Base-by-base conservation (phyloP, 2,329 filamentous ascomycete genomes). In the Colletotrichum magnum region DNA sequence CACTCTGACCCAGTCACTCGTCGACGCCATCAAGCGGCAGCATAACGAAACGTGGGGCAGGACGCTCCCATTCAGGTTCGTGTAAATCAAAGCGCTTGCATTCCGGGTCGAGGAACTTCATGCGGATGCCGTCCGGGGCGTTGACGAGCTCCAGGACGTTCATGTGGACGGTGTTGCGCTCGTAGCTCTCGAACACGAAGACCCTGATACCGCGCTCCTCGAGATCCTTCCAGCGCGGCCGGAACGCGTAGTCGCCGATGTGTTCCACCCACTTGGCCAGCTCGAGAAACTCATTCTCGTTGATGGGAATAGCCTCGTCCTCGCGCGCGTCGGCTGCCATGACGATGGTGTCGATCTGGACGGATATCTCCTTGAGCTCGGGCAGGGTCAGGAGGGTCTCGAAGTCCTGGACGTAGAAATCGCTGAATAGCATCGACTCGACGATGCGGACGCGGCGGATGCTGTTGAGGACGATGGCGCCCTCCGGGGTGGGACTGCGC, bases 51-150 rank as follows among this genome's bases (percentile, higher is more conserved):
- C 32, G 10, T 36, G 32, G 54, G 10, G 2, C 21, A 21, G 21
- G 21, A 24, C 26, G 36, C 10, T 43, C 10, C 53, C 41, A 36
- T 15, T 32, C 50, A 10, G 50, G 21, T 15, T 16, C 26, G 15
- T 52, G 50, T 2, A 15, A 12, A 5, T 60, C 15, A 32, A 52
- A 60, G 32, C 47, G 51, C n/a, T 51, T 9, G 47, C 58, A 52
- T n/a, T 51, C 36, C 10, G 58, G 58, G 18, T 52, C 47, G 10
- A 60, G 13, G 21, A 60, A 60, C n/a, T 26, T 41, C 58, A 60
- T 52, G 13, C 58, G 47, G 18, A 60, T 39, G 21, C 58, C 32
- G 4, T 61, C 7, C 15, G 50, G 50, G 6, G 32, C 52, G 10
- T 6, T 12, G 48, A 45, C 15, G 6, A 61, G 58, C 47, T 61